Evolutionary conservation across 768 basidiomycete species (phyloP).

Genomic region (Russula virescens): DNA sequence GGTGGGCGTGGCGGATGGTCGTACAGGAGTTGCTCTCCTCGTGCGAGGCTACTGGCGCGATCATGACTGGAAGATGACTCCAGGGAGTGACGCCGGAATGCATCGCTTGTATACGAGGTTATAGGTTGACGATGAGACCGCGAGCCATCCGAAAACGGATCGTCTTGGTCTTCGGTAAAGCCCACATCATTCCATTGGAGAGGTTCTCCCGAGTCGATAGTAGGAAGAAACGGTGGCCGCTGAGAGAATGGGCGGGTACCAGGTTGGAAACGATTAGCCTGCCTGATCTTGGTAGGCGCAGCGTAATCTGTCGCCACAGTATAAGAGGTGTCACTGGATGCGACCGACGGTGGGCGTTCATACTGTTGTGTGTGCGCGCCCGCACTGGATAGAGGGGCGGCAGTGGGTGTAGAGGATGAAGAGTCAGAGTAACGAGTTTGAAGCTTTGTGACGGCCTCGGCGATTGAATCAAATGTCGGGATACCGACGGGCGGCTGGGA

Average conservation of each 20-base stretch:
- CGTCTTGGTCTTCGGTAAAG: slow-evolving; percentile 19
- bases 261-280: neutral
- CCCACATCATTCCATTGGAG: slow-evolving; percentile 26
- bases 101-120: slow-evolving; percentile 6
- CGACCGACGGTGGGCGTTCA: slow-evolving; percentile 9
- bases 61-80: neutral
- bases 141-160: slow-evolving; percentile 31
- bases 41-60: neutral
- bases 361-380: neutral
- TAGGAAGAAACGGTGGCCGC: slow-evolving; percentile 25
- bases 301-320: slow-evolving; percentile 18
- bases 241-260: neutral
- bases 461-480: slow-evolving; percentile 20
- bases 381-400: neutral
- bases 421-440: slow-evolving; percentile 15
- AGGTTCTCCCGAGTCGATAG: slow-evolving; percentile 33
- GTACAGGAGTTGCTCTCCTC: neutral
- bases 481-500: slow-evolving; percentile 7
- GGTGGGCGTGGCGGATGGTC: slow-evolving; percentile 2
- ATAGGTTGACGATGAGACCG: slow-evolving; percentile 1
- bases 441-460: slow-evolving; percentile 19
- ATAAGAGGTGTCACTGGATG: slow-evolving; percentile 13
- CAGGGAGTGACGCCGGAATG: slow-evolving; percentile 12
- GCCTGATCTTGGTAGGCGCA: slow-evolving; percentile 9
- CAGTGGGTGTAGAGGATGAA: neutral